Evolutionary conservation across 2,329 filamentous ascomycete species (phyloP), one percentile per base, ranked within the genome.

Genomic region (Nothopassalora personata): DNA sequence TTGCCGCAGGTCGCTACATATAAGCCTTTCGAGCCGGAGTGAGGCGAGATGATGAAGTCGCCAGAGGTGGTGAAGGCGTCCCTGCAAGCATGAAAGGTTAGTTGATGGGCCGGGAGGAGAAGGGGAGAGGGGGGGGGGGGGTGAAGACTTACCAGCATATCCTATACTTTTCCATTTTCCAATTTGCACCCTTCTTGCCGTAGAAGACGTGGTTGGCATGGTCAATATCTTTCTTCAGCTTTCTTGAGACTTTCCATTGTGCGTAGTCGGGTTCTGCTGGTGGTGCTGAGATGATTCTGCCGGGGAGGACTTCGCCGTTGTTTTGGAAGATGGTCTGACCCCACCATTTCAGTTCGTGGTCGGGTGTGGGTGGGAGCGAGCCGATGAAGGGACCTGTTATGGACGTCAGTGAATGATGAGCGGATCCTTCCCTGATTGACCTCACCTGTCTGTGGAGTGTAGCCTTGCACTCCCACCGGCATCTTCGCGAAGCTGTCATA

Each of bases 91-190:
- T 11, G 19, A 18, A 5, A 23, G 15, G 56, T 61, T n/a, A 62
- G 54, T 10, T n/a, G 0, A 18, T 2, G 31, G 31, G 31, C 11
- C 11, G 31, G 5, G 19, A 15, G 19, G 43, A 11, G 18, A 7
- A 15, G 45, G 13, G 19, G 10, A 13, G 9, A 11, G 10, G 27
- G 9, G 5, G n/a, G 43, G 5, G 23, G 31, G 28, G 8, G 13
- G 31, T 7, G 43, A 28, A n/a, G n/a, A 74, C 81, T 71, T 71
- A 87, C 85, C 86, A 88, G 79, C 85, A 88, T 59, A 88, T 83
- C 5, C 86, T 79, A 67, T 86, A 81, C 67, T 86, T 83, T 57
- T 81, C 80, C 71, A 85, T 80, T 62, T 82, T 79, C 83, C 82
- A 86, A 47, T 73, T 68, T 11, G 76, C 77, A 33, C 80, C 80